Base-by-base conservation (phyloP, 306 rosid genomes). In the Adenanthera pavonina region DNA sequence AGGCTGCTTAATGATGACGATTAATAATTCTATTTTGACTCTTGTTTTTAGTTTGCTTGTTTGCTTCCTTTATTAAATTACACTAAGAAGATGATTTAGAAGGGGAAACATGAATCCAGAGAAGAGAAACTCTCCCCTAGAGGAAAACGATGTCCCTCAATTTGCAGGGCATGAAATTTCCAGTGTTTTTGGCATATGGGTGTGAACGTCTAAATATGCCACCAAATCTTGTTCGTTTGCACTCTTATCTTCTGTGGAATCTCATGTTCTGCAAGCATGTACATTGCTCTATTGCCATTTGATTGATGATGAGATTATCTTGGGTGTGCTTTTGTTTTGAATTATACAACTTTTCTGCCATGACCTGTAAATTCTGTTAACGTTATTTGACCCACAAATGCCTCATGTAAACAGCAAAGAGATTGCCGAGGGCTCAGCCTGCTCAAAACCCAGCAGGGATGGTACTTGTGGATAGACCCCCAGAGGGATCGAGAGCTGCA, bases 381-480 rank as follows among this genome's bases (percentile, higher is more conserved):
- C 46, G 30, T 83, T 78, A 11, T 5, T 41, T 72, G 47, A 81
- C 79, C 70, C 17, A 49, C 35, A 46, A 78, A 52, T 81, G 68
- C 74, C 74, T 81, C 81, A 56, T 78, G 69, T 79, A n/a, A 85
- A 79, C 92, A 89, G 92, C 92, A n/a, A 89, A 89, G 84, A 87
- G 89, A 79, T 81, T 89, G 66, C 90, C 92, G 57, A 85, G 92
- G 80, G 86, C 89, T 46, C 92, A 85, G 86, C 89, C 92, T 80
- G 80, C 89, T 83, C 92, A 89, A 83, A 89, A 85, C 56, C 92
- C 92, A 13, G 60, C 90, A 20, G 92, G 92, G 74, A 89, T 89
- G 90, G 92, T 89, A 78, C 92, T 89, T 83, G 89, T 85, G 65
- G 92, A 89, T 49, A 87, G 92, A 85, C 90, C 89, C 0, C 76